phyloP scores from a whole-genome alignment of 1,284 basidiomycete genomes.

The Afroboletus lepidellus region DNA sequence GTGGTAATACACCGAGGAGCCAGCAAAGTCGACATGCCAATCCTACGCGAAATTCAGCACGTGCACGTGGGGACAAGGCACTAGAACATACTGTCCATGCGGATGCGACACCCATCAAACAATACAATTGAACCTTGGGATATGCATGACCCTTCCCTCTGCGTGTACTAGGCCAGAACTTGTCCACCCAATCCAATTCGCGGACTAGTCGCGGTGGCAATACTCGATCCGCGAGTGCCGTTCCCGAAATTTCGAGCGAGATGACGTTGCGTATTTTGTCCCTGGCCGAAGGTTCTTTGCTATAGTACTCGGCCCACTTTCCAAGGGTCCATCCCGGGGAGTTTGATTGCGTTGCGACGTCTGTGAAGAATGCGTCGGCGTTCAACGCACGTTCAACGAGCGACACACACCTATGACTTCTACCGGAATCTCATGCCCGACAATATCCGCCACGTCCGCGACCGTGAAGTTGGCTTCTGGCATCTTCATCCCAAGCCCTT shows the following conservation, averaged over 20 bases:
- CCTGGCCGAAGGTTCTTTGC: constrained; percentile 57
- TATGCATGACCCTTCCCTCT: constrained; percentile 75
- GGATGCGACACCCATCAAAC: constrained; percentile 83
- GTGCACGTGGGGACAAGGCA: background rate
- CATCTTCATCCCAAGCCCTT: constrained; percentile 86
- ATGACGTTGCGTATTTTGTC: constrained; percentile 92
- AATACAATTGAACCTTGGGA: constrained; percentile 96
- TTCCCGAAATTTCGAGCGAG: constrained; percentile 82
- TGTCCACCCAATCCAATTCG: constrained; percentile 96
- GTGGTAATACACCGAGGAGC: constrained; percentile 93
- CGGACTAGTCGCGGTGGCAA: constrained; percentile 82
- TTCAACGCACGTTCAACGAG: background rate
- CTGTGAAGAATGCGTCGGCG: constrained; percentile 39
- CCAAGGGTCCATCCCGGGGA: constrained; percentile 83
- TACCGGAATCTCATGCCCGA: constrained; percentile 76
- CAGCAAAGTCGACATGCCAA: constrained; percentile 97
- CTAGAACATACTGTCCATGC: constrained; percentile 82
- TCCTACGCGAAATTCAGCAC: constrained; percentile 54
- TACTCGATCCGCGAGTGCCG: constrained; percentile 72
- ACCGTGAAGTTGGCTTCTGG: constrained; percentile 68
- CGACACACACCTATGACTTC: constrained; percentile 80
- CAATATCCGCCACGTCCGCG: constrained; percentile 73
- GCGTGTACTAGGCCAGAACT: constrained; percentile 82
- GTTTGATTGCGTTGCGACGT: constrained; percentile 81
- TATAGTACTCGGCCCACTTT: constrained; percentile 90